Evolutionary conservation across 2,329 filamentous ascomycete species (phyloP), one percentile per base, ranked within the genome.

Genomic region (Graphiopsis chlorocephala): DNA sequence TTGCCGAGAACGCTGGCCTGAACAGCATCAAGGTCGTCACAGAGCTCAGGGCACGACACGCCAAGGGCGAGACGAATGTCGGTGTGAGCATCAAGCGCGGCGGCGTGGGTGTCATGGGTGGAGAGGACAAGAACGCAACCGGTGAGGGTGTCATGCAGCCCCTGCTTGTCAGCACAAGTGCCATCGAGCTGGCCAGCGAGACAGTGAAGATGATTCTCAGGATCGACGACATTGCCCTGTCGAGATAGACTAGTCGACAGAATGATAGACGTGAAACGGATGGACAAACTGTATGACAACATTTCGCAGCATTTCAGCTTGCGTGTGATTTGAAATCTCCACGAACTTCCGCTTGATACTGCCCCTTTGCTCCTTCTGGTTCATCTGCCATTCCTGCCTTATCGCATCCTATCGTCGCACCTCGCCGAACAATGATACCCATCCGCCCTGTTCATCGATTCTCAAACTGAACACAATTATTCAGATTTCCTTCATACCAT

Each of bases 11-110:
- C 73, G 95, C 95, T 0, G 95, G 95, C 58, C 84, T 99, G 68
- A 99, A 99, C 85, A 94, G 91, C 78, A 99, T 99, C 85, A 97
- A 96, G 82, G 95, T 99, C 29, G 95, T 99, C 55, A 99, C 95
- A 28, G 95, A 98, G 74, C 82, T 99, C 75, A 87, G 95, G 75
- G 93, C 97, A 80, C 88, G 93, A 74, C 95, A 99, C 80, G 95
- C 95, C 72, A 89, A 93, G 80, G 95, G 94, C 64, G 93, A 98
- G 85, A 90, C 90, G 82, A 97, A 96, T 74, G 95, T 96, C 1
- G 96, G 95, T 72, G 93, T 99, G 68, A 97, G 93, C 82, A 98
- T 99, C 84, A 95, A 97, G 85, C 94, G 91, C 69, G 94, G 95
- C 47, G 95, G 95, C 66, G 95, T 99, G 69, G 97, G 97, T 85